These are phyloP conservation scores for Cajanus cajan DNA, from an alignment of 306 rosid species.

Conservation along the genomic window DNA sequence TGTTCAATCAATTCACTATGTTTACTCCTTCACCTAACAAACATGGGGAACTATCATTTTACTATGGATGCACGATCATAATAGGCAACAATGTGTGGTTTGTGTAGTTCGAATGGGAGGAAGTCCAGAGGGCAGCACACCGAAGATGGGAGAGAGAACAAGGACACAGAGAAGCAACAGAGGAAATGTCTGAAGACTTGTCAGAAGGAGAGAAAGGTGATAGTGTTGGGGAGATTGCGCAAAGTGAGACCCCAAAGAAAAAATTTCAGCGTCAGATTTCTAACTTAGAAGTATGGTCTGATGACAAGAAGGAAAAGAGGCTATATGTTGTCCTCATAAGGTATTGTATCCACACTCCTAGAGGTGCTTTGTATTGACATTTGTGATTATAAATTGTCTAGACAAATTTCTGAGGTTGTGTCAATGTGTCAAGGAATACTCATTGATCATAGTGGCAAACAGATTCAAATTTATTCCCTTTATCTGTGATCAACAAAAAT, in stretches of 20 bases:
- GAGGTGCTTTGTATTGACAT: too few species aligned
- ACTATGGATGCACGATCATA: conserved; percentile 10
- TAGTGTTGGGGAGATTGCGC: conserved; percentile 43
- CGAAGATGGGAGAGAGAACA: conserved; percentile 86
- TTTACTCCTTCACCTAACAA: conserved; percentile 1
- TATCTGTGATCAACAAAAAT: too few species aligned
- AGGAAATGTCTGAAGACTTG: conserved; percentile 85
- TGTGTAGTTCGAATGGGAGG: conserved; percentile 80
- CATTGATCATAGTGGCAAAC: too few species aligned
- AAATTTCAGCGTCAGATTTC: conserved; percentile 54
- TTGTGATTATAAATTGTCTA: not conserved
- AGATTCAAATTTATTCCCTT: too few species aligned
- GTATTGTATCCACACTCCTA: conserved; percentile 24
- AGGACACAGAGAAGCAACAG: conserved; percentile 76
- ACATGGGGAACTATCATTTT: not conserved
- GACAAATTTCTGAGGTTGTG: not conserved
- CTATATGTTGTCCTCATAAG: conserved; percentile 80
- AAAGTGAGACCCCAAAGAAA: conserved; percentile 37
- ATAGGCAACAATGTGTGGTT: too few species aligned
- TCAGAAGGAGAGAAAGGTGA: conserved; percentile 92
- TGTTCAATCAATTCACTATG: conserved; percentile 15
- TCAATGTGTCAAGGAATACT: too few species aligned
- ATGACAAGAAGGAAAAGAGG: conserved; percentile 79
- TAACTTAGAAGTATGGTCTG: conserved; percentile 81
- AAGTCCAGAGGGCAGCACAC: conserved; percentile 52